Base-by-base conservation (phyloP, 2,329 filamentous ascomycete genomes). In the Aureobasidium sp. region DNA sequence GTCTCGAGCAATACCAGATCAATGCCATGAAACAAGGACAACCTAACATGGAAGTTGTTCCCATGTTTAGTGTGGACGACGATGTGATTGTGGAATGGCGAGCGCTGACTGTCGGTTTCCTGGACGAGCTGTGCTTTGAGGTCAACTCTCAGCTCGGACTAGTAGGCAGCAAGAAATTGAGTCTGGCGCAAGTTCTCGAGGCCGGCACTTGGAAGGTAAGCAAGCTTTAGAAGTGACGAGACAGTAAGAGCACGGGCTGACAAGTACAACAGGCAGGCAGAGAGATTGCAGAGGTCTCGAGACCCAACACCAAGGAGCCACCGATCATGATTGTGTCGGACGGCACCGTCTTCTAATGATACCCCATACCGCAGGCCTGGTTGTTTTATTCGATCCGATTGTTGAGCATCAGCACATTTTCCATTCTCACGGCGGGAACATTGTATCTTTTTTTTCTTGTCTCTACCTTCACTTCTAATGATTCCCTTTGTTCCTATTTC, bases 151-250 rank as follows among this genome's bases (percentile, higher is more conserved):
- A 83, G 51, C 74, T 97, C 51, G 85, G 83, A 61, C 76, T 97
- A 44, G 81, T 79, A 8, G 90, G 89, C 3, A 78, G 84, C 41
- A 85, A 93, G 66, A 80, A 81, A 67, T 76, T 99, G 72, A 89
- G 80, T 44, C 76, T 97, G 67, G 86, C 92, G 6, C 94, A 99
- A 74, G 85, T 99, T 78, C 81, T 99, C 21, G 94, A 97, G 75
- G 94, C 93, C 14, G 94, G 94, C 57, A 96, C 90, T 71, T 99
- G 94, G 93, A 97, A 97, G 89, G 92, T 94, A 75, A 77, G 84
- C 68, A 53, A 62, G 32, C 27, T 9, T 34, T 47, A 30, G 37
- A 29, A 9, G 39, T 13, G 55, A 50, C 36, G 44, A 11, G 10
- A 42, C 54, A 44, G 61, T 58, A 59, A 44, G 30, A 39, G 9